These are phyloP conservation scores for Astrothelium subdiscretum DNA, from an alignment of 495 filamentous ascomycete species.

Conservation along the genomic window DNA sequence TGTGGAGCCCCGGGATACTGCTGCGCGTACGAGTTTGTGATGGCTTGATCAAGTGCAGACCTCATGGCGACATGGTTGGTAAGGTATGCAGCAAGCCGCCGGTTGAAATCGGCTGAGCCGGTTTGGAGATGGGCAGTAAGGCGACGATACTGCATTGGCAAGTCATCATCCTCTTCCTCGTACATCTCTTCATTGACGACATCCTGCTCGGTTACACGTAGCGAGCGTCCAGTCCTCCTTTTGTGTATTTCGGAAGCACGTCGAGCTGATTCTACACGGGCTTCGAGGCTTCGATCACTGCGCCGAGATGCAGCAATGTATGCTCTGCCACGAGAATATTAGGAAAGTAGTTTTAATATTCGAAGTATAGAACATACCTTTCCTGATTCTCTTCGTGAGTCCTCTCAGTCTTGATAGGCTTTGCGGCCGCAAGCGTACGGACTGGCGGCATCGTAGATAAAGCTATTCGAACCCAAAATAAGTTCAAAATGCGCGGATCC, in stretches of 20 bases:
- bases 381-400: constrained; percentile 90
- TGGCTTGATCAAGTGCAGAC: constrained; percentile 31
- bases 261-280: constrained; percentile 76
- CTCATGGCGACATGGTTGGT: constrained; percentile 48
- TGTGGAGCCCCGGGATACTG: constrained; percentile 35
- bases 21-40: constrained; percentile 36
- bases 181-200: constrained; percentile 95
- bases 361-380: constrained; percentile 37
- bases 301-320: constrained; percentile 93
- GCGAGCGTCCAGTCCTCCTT: constrained; percentile 69
- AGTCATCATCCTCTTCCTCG: constrained; percentile 79
- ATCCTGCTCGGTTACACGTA: constrained; percentile 78
- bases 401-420: constrained; percentile 52
- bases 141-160: constrained; percentile 37
- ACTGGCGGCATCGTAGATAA: constrained; percentile 37
- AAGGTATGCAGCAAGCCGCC: constrained; percentile 46
- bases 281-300: constrained; percentile 80
- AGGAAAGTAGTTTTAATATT: background rate
- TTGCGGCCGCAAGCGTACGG: constrained; percentile 31
- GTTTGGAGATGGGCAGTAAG: constrained; percentile 45
- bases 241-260: constrained; percentile 85
- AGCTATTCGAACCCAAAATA: background rate
- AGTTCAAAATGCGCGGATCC: no score
- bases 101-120: constrained; percentile 43
- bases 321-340: constrained; percentile 41